Conservation (phyloP, 2,329 filamentous ascomycete genomes). For the Fusarium hainanense region DNA sequence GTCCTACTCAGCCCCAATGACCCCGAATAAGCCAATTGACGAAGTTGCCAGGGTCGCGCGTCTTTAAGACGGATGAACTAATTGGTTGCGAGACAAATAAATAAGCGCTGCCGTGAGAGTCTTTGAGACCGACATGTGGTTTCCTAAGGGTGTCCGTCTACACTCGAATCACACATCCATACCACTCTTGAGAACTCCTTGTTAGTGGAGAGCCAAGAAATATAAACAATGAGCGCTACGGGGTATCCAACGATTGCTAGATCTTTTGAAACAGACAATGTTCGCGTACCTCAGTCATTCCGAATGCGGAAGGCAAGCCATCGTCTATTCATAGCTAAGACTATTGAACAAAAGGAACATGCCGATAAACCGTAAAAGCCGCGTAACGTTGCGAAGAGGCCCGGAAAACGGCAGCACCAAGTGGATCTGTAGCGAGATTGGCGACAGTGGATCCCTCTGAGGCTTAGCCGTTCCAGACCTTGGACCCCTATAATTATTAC, state of each 20-base stretch:
- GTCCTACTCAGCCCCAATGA: background rate
- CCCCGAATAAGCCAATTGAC: background rate
- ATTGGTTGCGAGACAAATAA: background rate
- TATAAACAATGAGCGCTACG: background rate
- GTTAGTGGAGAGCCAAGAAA: background rate
- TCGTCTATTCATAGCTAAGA: background rate
- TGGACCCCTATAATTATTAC: conserved; percentile 8
- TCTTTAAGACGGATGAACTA: background rate
- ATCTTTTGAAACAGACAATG: background rate
- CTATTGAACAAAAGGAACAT: background rate
- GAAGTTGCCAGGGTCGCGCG: background rate
- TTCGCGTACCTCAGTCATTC: background rate
- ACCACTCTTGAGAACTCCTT: background rate
- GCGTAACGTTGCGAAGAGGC: conserved; percentile 1
- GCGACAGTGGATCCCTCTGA: background rate
- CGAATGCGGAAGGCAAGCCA: background rate
- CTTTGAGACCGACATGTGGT: background rate
- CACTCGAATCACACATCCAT: background rate
- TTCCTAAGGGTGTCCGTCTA: background rate
- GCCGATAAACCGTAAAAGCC: conserved; percentile 11
- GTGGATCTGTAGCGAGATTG: conserved; percentile 4
- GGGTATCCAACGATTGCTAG: background rate
- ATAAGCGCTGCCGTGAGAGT: background rate
- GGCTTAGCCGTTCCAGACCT: conserved; percentile 4
- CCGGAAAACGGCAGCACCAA: conserved; percentile 11